These are phyloP conservation scores for Colletotrichum sp. DNA, from an alignment of 2,329 filamentous ascomycete genomes.

Conservation along the genomic window DNA sequence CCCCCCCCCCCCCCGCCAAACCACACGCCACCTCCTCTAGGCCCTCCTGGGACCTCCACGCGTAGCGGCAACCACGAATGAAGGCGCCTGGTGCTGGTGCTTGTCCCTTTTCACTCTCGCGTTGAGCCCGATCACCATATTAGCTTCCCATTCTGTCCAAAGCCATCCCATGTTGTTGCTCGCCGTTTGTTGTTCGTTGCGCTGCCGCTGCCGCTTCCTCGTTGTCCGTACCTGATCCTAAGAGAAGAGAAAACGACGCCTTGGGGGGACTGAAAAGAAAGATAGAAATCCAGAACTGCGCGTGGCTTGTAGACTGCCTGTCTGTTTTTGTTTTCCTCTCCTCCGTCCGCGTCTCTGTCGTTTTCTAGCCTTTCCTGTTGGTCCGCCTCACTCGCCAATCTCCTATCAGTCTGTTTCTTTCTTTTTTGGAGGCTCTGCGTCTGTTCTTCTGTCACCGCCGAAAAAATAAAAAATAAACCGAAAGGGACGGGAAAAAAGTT, in stretches of 20 bases:
- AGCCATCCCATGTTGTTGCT: conserved; percentile 1
- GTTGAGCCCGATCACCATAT: conserved; percentile 15
- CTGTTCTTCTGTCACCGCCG: conserved; percentile 13
- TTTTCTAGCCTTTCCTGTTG: background rate
- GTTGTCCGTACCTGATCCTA: conserved; percentile 2
- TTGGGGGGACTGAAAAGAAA: background rate
- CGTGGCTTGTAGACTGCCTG: conserved; percentile 6
- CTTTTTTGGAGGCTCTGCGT: conserved; percentile 10
- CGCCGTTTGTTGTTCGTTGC: background rate
- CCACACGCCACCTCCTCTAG: background rate
- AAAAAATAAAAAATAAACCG: background rate
- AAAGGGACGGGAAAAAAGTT: background rate
- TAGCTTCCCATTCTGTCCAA: conserved; percentile 18
- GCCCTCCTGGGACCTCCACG: background rate
- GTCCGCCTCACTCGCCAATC: background rate
- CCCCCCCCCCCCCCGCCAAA: no score
- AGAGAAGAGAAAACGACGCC: background rate
- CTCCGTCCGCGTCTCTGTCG: background rate
- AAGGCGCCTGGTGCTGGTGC: conserved; percentile 7
- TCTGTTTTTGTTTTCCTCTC: background rate
- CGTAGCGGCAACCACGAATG: conserved; percentile 12
- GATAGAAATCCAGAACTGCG: conserved; percentile 1
- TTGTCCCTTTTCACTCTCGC: conserved; percentile 17
- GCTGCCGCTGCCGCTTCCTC: background rate
- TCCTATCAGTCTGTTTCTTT: background rate